Conservation (phyloP, 2,329 filamentous ascomycete species). For the Talaromyces piceae region DNA sequence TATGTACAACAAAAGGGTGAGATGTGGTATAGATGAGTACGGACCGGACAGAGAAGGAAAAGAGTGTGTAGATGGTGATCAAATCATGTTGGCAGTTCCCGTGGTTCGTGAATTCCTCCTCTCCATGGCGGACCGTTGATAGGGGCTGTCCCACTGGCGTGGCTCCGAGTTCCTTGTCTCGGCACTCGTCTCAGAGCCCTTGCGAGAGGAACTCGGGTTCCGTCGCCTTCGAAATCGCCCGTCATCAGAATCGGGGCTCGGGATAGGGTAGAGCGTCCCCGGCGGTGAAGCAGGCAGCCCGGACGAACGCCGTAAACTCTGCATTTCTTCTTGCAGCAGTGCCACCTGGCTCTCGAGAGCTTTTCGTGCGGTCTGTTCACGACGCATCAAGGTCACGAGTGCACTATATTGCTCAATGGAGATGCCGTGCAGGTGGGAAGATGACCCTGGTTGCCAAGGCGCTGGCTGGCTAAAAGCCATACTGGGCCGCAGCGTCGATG, state of each 20-base stretch:
- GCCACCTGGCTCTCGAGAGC: slow-evolving; percentile 38
- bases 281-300: slow-evolving; percentile 23
- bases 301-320: slow-evolving; percentile 26
- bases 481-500: slow-evolving; percentile 17
- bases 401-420: slow-evolving; percentile 43
- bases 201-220: slow-evolving; percentile 7
- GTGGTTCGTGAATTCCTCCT: slow-evolving; percentile 3
- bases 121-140: slow-evolving; percentile 5
- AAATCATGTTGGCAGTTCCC: slow-evolving; percentile 12
- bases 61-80: not conserved
- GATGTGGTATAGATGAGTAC: not conserved
- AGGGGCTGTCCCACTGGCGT: slow-evolving; percentile 2
- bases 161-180: slow-evolving; percentile 4
- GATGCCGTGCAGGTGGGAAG: slow-evolving; percentile 29
- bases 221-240: slow-evolving; percentile 21
- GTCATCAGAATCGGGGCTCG: slow-evolving; percentile 24
- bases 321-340: slow-evolving; percentile 33
- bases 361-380: slow-evolving; percentile 40
- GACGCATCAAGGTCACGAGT: slow-evolving; percentile 38
- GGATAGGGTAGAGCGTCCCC: slow-evolving; percentile 27
- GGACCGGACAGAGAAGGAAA: not conserved
- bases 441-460: slow-evolving; percentile 19
- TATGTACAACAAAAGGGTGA: not conserved
- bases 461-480: slow-evolving; percentile 18
- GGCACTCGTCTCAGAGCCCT: slow-evolving; percentile 7